Conservation (phyloP, 805 yeast genomes). For the Candida xiaguanensis region DNA sequence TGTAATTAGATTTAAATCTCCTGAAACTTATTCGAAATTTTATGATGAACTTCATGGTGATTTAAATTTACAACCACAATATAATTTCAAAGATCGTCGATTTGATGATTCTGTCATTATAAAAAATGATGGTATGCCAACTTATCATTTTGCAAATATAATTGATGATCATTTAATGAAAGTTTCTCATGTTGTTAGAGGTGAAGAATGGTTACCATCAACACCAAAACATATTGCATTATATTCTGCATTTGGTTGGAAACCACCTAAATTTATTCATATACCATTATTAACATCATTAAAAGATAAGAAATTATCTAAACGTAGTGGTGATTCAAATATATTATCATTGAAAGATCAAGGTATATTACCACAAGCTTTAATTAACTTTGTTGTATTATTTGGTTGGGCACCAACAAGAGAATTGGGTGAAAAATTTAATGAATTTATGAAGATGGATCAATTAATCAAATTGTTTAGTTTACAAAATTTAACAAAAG, state of each 20-base stretch:
- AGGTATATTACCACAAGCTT: conserved; percentile 82
- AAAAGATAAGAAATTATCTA: conserved; percentile 74
- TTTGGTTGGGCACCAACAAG: conserved; percentile 94
- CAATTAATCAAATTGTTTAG: conserved; percentile 57
- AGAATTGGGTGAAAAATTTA: conserved; percentile 41
- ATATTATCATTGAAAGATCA: conserved; percentile 52
- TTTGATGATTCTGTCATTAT: conserved; percentile 86
- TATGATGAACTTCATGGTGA: conserved; percentile 75
- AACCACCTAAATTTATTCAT: conserved; percentile 77
- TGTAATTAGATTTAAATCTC: conserved; percentile 76
- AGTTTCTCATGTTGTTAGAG: conserved; percentile 91
- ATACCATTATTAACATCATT: conserved; percentile 81
- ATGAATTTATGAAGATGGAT: conserved; percentile 49
- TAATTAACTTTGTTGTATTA: conserved; percentile 80
- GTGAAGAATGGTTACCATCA: conserved; percentile 97
- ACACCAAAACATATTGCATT: conserved; percentile 92
- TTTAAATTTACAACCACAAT: conserved; percentile 75
- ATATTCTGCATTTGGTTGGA: conserved; percentile 84
- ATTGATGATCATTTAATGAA: conserved; percentile 92
- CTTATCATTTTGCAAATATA: conserved; percentile 95
- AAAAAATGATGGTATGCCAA: conserved; percentile 93
- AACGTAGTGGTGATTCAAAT: conserved; percentile 79
- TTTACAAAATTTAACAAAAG: conserved; percentile 76
- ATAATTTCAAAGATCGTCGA: conserved; percentile 63
- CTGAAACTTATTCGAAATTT: conserved; percentile 63